phyloP scores from a whole-genome alignment of 495 filamentous ascomycete genomes.

The Xylaria curta region DNA sequence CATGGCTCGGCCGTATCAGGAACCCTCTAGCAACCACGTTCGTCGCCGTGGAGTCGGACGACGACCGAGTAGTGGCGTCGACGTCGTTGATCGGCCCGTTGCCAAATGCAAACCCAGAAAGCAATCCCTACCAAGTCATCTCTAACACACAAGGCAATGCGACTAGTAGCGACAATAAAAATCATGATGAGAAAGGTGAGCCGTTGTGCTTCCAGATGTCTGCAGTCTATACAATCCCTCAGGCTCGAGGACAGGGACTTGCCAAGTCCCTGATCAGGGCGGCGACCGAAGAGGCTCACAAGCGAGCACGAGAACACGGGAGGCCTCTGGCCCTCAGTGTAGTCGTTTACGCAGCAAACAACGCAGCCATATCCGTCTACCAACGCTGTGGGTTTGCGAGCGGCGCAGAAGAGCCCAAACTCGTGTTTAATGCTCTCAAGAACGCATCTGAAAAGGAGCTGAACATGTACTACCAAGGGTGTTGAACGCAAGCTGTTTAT shows the following conservation, averaged over 20 bases:
- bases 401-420: conserved; percentile 35
- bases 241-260: conserved; percentile 50
- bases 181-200: conserved; percentile 21
- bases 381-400: conserved; percentile 53
- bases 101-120: conserved; percentile 30
- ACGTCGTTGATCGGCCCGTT: conserved; percentile 38
- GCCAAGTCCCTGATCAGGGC: conserved; percentile 49
- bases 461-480: conserved; percentile 27
- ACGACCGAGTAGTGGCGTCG: conserved; percentile 34
- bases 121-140: conserved; percentile 35
- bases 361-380: conserved; percentile 51
- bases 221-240: conserved; percentile 55
- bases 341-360: conserved; percentile 49
- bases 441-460: conserved; percentile 27
- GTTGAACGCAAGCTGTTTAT: neutral
- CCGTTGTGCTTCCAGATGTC: conserved; percentile 41
- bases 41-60: conserved; percentile 41
- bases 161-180: conserved; percentile 23
- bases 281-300: conserved; percentile 37
- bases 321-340: conserved; percentile 39
- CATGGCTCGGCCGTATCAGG: conserved; percentile 51
- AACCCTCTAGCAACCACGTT: conserved; percentile 54
- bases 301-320: conserved; percentile 37
- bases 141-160: conserved; percentile 24
- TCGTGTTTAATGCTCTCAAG: conserved; percentile 31